Conservation (phyloP, 768 basidiomycete species). For the Boletellus emodensis region DNA sequence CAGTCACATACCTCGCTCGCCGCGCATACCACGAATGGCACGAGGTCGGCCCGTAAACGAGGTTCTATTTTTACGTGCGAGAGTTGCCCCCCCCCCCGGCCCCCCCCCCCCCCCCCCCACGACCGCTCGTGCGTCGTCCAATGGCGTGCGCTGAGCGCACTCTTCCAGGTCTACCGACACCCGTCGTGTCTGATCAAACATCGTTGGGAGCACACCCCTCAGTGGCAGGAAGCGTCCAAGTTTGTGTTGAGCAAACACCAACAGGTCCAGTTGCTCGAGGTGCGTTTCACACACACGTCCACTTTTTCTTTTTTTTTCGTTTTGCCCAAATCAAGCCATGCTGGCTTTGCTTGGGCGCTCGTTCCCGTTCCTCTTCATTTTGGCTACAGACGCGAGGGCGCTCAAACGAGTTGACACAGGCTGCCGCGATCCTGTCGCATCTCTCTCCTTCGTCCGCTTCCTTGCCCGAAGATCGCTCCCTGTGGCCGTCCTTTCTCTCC, state of each 20-base stretch:
- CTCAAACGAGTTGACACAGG: slow-evolving; percentile 39
- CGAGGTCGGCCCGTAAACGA: slow-evolving; percentile 62
- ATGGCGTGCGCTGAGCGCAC: no score
- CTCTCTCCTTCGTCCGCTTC: slow-evolving; percentile 66
- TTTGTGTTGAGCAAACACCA: slow-evolving; percentile 93
- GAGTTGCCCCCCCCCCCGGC: slow-evolving; percentile 95
- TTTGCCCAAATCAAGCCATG: no score
- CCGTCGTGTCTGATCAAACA: slow-evolving; percentile 96
- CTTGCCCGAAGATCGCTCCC: slow-evolving; percentile 88
- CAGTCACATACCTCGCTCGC: slow-evolving; percentile 2
- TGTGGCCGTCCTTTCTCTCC: slow-evolving; percentile 85
- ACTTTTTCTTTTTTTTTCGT: not conserved
- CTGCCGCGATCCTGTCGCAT: slow-evolving; percentile 92
- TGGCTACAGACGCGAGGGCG: no score
- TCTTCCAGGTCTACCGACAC: slow-evolving; percentile 75
- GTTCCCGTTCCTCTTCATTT: no score
- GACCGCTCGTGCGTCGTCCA: not conserved
- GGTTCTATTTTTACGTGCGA: slow-evolving; percentile 90
- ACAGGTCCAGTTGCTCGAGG: slow-evolving; percentile 95
- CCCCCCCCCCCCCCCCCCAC: slow-evolving; percentile 1
- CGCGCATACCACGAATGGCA: slow-evolving; percentile 13
- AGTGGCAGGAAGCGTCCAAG: slow-evolving; percentile 92
- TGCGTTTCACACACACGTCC: no score
- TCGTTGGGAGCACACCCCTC: slow-evolving; percentile 95
- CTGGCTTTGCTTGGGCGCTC: no score